Percentiles rank a stretch among this genome's conserved stretches.
These are phyloP conservation scores for Solanum raphanifolium DNA, from an alignment of 257 asterid species.

Conservation along the genomic window DNA sequence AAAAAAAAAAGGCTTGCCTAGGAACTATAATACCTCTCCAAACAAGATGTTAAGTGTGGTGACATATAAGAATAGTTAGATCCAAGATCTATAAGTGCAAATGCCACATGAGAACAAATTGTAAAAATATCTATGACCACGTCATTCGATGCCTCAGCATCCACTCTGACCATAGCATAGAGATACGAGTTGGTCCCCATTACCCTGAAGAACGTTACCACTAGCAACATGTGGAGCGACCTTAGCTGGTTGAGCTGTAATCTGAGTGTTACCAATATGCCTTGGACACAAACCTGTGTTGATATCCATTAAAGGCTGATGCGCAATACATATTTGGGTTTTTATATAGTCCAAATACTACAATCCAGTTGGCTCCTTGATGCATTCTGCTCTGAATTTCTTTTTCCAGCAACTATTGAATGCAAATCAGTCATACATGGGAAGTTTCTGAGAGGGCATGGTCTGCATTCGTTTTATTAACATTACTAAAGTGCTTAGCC, in stretches of 20 bases:
- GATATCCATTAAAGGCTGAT: background rate
- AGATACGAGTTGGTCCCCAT: background rate
- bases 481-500: background rate
- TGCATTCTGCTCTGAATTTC: background rate
- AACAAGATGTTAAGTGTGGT: background rate
- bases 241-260: background rate
- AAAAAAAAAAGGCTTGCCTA: background rate
- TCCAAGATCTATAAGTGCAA: background rate
- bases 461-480: background rate
- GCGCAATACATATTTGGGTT: background rate
- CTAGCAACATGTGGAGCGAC: background rate
- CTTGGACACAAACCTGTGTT: background rate
- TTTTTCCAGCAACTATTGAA: background rate
- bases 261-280: background rate
- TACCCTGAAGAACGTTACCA: background rate
- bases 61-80: background rate
- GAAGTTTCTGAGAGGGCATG: background rate
- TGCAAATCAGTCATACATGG: background rate
- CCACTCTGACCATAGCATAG: background rate
- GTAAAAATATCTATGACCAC: background rate
- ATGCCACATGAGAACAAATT: background rate
- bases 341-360: background rate
- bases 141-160: background rate
- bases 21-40: background rate
- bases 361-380: background rate